These are phyloP conservation scores for Penicillium pancosmium DNA, from an alignment of 495 filamentous ascomycete species.

Conservation along the genomic window DNA sequence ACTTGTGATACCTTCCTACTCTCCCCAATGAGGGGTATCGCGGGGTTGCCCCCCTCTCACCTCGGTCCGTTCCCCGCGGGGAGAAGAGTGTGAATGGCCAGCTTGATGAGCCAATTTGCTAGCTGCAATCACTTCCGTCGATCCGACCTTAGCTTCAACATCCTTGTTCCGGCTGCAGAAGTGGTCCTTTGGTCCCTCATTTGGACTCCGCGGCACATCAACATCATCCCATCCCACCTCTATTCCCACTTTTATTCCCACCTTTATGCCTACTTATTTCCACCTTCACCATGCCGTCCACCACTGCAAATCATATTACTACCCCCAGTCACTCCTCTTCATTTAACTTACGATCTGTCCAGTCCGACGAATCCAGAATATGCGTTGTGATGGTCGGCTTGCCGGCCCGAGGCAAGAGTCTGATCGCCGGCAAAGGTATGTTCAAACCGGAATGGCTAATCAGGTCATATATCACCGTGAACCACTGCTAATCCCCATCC, in stretches of 20 bases:
- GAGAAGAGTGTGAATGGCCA: background rate
- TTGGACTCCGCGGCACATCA: background rate
- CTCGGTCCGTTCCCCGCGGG: constrained; percentile 5
- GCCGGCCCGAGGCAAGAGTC: constrained; percentile 92
- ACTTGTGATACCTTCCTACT: background rate
- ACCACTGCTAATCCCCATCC: constrained; percentile 1
- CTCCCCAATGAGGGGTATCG: background rate
- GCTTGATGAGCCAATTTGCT: background rate
- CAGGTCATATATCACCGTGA: background rate
- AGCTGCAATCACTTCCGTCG: background rate
- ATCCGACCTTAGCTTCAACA: background rate
- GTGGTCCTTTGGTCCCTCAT: background rate
- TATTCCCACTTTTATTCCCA: background rate
- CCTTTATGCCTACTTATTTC: background rate
- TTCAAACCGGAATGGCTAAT: background rate
- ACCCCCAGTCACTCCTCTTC: background rate
- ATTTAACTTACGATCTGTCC: constrained; percentile 33
- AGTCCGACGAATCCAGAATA: constrained; percentile 93
- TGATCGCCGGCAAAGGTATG: constrained; percentile 95
- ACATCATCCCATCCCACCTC: background rate
- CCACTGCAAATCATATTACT: background rate
- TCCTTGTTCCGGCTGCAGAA: background rate
- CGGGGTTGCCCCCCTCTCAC: constrained; percentile 2
- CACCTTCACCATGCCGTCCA: background rate
- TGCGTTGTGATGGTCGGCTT: constrained; percentile 99